Evolutionary conservation across 495 filamentous ascomycete species (phyloP).

Genomic region (Hypoxylon lienhwacheense): DNA sequence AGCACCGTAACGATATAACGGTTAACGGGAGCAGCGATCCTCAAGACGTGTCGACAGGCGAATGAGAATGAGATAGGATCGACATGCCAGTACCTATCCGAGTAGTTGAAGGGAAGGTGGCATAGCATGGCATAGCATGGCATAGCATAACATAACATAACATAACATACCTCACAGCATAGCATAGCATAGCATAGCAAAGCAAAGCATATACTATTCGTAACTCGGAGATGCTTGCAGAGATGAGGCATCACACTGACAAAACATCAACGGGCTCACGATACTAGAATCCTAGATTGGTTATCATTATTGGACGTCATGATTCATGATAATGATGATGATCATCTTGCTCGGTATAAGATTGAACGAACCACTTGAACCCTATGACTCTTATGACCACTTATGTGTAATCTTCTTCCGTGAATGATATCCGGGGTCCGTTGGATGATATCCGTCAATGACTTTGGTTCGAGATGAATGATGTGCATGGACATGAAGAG

Average conservation of each 20-base stretch:
- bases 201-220: too few relatives aligned
- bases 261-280: background rate
- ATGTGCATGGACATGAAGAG: constrained; percentile 10
- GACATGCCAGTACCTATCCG: constrained; percentile 2
- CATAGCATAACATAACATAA: too few relatives aligned
- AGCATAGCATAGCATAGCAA: too few relatives aligned
- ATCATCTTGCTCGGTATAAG: background rate
- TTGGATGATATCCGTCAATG: too few relatives aligned
- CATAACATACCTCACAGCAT: too few relatives aligned
- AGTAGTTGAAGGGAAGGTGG: constrained; percentile 15
- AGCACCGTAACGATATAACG: constrained; percentile 19
- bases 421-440: too few relatives aligned
- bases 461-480: constrained; percentile 4
- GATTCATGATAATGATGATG: constrained; percentile 4
- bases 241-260: constrained; percentile 9
- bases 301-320: constrained; percentile 1
- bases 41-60: constrained; percentile 3
- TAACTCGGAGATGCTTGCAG: too few relatives aligned
- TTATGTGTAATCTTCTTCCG: too few relatives aligned
- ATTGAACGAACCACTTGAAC: background rate
- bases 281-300: too few relatives aligned
- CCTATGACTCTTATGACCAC: background rate
- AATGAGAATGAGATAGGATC: constrained; percentile 15
- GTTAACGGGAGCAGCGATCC: background rate
- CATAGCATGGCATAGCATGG: too few relatives aligned